Evolutionary conservation across 805 yeast genomes (phyloP), one percentile per base, ranked within the genome.

Genomic region (Candida chilensis): DNA sequence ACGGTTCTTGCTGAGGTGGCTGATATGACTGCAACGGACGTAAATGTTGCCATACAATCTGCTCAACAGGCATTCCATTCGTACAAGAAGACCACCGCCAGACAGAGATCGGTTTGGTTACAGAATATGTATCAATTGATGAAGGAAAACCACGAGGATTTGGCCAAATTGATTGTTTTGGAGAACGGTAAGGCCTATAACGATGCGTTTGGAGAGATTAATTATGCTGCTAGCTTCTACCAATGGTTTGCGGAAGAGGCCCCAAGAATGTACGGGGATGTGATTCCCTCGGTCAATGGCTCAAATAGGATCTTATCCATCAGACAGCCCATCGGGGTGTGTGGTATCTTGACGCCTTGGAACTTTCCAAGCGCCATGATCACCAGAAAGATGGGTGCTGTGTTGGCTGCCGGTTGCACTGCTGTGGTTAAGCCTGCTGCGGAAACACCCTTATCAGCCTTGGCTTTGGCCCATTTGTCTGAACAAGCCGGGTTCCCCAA

Each of bases 201-300:
- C 1, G 92, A 82, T 47, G 78, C 90, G n/a, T 47, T 56, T 29
- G 88, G 87, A 4, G 92, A 82, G 48, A 65, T 81, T 17, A 50
- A 45, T 29, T 75, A 77, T 41, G 78, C 81, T 7, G 79, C 85
- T 2, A 71, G 83, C 5, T 87, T 81, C 53, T 81, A 84, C 50
- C 87, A 85, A 47, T 88, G 96, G 96, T 88, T 76, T 48, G 66
- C 94, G 19, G 92, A 81, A 50, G 83, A 76, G 41, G 90, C 90
- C 5, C 82, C 86, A 24, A 67, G 86, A 41, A 52, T 71, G 17
- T 58, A 72, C 32, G 92, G 90, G n/a, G 78, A 76, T 38, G 57
- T 67, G 12, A 72, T 81, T 32, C 67, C 70, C n/a, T 70, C 85
- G 3, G 59, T 68, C 30, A 60, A 56, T 36, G 49, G 68, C 1